Evolutionary conservation across 805 yeast genomes (phyloP).

Genomic region (Saccharomycopsis schoenii): DNA sequence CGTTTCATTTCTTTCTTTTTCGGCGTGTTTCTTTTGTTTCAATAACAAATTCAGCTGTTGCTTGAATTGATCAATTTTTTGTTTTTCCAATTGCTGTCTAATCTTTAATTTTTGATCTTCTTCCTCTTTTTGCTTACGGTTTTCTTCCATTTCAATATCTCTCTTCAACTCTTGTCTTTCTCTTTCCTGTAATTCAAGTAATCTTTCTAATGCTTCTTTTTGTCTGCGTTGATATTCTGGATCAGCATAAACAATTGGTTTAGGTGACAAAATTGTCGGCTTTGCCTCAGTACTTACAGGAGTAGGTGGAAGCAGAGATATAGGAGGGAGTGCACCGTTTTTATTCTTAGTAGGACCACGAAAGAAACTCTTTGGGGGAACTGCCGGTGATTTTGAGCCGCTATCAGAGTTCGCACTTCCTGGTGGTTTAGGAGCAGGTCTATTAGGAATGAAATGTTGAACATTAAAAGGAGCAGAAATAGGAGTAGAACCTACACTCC

Average conservation of each 20-base stretch:
- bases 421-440: conserved; percentile 4
- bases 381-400: not conserved
- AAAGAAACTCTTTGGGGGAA: not conserved
- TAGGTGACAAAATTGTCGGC: conserved; percentile 31
- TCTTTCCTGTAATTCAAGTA: conserved; percentile 13
- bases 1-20: not conserved
- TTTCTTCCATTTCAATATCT: not conserved
- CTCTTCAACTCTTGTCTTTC: conserved; percentile 8
- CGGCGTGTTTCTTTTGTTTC: conserved; percentile 12
- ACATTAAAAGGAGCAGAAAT: not conserved
- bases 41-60: not conserved
- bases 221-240: conserved; percentile 4
- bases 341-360: not conserved
- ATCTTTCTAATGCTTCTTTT: conserved; percentile 14
- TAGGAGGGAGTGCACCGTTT: not conserved
- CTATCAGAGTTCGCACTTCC: not conserved
- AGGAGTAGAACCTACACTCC: conserved; percentile 20
- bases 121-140: not conserved
- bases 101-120: not conserved
- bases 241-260: not conserved
- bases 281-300: conserved; percentile 64
- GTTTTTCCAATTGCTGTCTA: not conserved
- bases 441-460: not conserved
- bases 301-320: conserved; percentile 33
- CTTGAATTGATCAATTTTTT: not conserved